phyloP scores from a whole-genome alignment of 768 basidiomycete genomes.

The Dendrothele bispora region DNA sequence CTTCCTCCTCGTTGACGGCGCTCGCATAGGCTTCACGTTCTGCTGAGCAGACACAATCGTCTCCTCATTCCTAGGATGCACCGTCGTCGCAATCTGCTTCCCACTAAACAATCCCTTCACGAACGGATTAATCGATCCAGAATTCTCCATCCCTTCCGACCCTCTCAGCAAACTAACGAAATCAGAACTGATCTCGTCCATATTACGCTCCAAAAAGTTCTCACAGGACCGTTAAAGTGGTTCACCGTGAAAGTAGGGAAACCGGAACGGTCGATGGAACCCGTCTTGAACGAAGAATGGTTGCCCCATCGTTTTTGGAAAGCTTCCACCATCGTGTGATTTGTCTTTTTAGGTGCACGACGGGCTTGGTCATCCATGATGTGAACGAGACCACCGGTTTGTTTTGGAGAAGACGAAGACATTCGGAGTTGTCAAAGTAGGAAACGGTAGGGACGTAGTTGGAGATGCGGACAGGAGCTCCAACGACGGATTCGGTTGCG shows the following conservation, averaged over 20 bases:
- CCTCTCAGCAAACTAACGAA: conserved; percentile 90
- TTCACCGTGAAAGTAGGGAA: conserved; percentile 87
- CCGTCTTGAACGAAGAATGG: conserved; percentile 88
- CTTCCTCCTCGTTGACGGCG: conserved; percentile 87
- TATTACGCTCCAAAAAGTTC: conserved; percentile 84
- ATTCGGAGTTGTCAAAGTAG: conserved; percentile 92
- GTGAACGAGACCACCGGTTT: conserved; percentile 90
- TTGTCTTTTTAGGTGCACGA: conserved; percentile 84
- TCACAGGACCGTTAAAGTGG: conserved; percentile 94
- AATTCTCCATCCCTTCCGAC: conserved; percentile 58
- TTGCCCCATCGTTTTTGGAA: conserved; percentile 94
- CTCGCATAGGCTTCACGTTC: conserved; percentile 90
- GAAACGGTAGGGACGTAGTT: conserved; percentile 66
- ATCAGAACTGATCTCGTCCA: conserved; percentile 89
- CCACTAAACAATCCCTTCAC: conserved; percentile 86
- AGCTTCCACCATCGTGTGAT: conserved; percentile 92
- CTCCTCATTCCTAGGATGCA: conserved; percentile 90
- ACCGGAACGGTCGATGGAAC: conserved; percentile 71
- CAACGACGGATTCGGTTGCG: no score
- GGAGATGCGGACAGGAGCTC: no score
- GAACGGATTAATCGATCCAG: conserved; percentile 88
- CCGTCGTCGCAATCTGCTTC: conserved; percentile 89
- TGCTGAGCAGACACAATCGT: conserved; percentile 96
- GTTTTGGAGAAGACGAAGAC: conserved; percentile 82
- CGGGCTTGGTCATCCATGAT: conserved; percentile 98